Conservation (phyloP, 768 basidiomycete genomes). For the Rhizopogon vinicolor region DNA sequence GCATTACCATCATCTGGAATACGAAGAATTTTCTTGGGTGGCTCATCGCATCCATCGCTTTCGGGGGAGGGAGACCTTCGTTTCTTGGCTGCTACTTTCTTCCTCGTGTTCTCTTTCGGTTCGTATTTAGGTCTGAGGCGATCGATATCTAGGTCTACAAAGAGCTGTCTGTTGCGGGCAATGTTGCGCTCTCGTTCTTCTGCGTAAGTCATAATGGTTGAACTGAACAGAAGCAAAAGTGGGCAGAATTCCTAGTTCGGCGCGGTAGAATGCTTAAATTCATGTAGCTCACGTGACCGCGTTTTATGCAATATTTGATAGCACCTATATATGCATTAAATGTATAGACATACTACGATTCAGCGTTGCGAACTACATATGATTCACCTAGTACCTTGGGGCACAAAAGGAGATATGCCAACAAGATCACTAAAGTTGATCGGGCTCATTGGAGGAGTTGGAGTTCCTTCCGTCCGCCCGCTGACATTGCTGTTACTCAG, state of each 20-base stretch:
- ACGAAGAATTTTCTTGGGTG: conserved; percentile 27
- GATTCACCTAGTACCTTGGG: not conserved
- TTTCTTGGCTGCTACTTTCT: conserved; percentile 33
- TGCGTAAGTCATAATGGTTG: conserved; percentile 21
- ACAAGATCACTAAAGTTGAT: not conserved
- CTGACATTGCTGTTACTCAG: conserved; percentile 1
- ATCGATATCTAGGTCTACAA: conserved; percentile 39
- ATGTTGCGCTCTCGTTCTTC: conserved; percentile 32
- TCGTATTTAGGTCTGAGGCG: conserved; percentile 39
- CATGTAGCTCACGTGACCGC: not conserved
- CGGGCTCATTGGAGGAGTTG: conserved; percentile 1
- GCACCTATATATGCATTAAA: not conserved
- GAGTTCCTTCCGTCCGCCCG: not conserved
- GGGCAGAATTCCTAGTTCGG: not conserved
- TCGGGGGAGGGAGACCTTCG: conserved; percentile 29
- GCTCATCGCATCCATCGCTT: conserved; percentile 13
- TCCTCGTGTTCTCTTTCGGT: conserved; percentile 36
- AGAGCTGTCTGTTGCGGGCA: conserved; percentile 37
- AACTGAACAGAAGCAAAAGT: no score
- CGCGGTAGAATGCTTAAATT: not conserved
- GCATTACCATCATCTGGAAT: conserved; percentile 19
- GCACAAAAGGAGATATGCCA: not conserved
- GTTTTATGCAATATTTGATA: not conserved
- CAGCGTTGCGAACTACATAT: not conserved
- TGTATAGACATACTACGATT: conserved; percentile 1